Evolutionary conservation across 805 yeast genomes (phyloP).

Genomic region (Vanderwaltozyma polyspora): DNA sequence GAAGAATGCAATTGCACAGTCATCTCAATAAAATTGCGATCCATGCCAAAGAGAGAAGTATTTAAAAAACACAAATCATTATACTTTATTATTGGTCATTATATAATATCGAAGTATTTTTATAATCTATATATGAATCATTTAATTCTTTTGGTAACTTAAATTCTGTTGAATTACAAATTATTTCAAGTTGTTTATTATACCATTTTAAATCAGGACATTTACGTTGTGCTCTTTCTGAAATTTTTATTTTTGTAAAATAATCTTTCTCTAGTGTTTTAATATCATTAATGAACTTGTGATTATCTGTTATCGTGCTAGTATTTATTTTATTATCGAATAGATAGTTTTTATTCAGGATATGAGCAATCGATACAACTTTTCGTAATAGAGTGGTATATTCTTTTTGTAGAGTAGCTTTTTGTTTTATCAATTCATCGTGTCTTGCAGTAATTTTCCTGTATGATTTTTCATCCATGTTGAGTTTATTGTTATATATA

Average conservation of each 20-base stretch:
- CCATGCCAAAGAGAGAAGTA: neutral
- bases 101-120: conserved; percentile 22
- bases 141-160: conserved; percentile 17
- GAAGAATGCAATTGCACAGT: conserved; percentile 38
- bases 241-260: conserved; percentile 2
- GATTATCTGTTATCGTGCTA: neutral
- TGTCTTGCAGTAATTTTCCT: conserved; percentile 14
- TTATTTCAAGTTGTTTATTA: conserved; percentile 14
- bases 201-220: conserved; percentile 22
- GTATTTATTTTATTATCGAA: neutral
- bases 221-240: neutral
- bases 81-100: conserved; percentile 10
- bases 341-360: conserved; percentile 6
- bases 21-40: neutral
- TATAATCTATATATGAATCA: conserved; percentile 20
- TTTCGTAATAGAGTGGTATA: conserved; percentile 25
- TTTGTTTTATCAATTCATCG: conserved; percentile 25
- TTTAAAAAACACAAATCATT: neutral
- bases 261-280: no score
- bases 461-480: conserved; percentile 5
- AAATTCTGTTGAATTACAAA: conserved; percentile 6
- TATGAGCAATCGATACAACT: conserved; percentile 17
- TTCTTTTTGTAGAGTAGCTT: conserved; percentile 20
- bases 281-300: no score
- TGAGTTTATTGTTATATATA: no score